Base-by-base conservation (phyloP, 1,139 yeast species). In the Suhomyces terraborum region DNA sequence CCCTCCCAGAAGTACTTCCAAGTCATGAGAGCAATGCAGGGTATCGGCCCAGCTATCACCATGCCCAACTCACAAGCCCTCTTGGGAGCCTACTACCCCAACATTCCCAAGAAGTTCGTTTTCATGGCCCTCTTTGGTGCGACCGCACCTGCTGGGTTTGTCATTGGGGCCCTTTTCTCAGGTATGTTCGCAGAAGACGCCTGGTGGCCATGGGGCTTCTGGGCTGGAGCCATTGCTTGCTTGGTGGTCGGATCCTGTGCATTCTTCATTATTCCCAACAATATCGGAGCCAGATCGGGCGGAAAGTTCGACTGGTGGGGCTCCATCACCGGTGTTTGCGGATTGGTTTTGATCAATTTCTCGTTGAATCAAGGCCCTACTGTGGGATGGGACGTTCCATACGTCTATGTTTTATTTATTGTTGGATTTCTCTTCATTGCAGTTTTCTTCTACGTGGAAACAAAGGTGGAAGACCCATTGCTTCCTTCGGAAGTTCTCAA, bases 351-450 rank as follows among this genome's bases (percentile, higher is more conserved):
- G 31, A 66, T 79, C 46, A 76, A 77, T 50, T 71, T 79, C 47
- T 75, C 83, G 1, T 78, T 81, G 73, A 80, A 80, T 50, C 82
- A 81, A 51, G 86, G 81, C 7, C 84, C 87, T 0, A 71, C 69
- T 21, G 77, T 73, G 3, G 84, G 82, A 5, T 80, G 85, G 84
- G 56, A 64, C 3, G 54, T 40, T 3, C 71, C 73, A 0, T 79
- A 79, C 46, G 77, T 75, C 4, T 79, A 77, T 48, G 66, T 70
- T 1, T 52, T 79, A 12, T 60, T 80, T 17, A 75, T 80, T 25
- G 66, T 79, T 12, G 82, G 84, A 0, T 43, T 66, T 2, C 21
- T 72, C 2, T 51, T 62, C 18, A 43, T 78, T 40, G 67, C 42
- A 0, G 61, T 53, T 1, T 76, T 78, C 44, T 54, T 62, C 35